phyloP scores from a whole-genome alignment of 2,329 filamentous ascomycete species.

The Arthrobotrys sinensis region DNA sequence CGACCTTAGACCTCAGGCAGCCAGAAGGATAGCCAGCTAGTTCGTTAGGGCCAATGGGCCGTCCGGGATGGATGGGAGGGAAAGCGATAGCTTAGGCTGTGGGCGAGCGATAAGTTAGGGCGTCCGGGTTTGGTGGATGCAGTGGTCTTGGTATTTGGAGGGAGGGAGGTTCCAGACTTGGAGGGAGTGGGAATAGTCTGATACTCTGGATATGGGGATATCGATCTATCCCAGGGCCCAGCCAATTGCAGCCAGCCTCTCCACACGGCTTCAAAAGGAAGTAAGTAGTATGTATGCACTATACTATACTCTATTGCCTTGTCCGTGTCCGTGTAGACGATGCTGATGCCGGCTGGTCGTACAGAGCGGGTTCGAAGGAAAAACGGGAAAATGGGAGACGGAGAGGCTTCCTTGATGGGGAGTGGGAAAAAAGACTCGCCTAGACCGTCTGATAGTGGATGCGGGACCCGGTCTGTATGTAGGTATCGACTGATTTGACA shows the following conservation, averaged over 20 bases:
- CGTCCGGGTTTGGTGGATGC: background rate
- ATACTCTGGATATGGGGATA: background rate
- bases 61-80: conserved; percentile 31
- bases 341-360: conserved; percentile 29
- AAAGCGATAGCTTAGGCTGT: conserved; percentile 18
- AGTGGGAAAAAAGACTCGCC: conserved; percentile 53
- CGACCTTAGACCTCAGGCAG: conserved; percentile 9
- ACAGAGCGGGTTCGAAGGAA: conserved; percentile 20
- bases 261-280: background rate
- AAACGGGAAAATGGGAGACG: conserved; percentile 18
- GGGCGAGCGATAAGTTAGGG: conserved; percentile 19
- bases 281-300: background rate
- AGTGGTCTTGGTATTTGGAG: conserved; percentile 17
- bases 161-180: conserved; percentile 22
- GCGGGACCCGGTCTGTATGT: background rate
- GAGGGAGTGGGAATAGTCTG: background rate
- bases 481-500: conserved; percentile 7
- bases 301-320: background rate
- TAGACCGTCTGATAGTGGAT: conserved; percentile 28
- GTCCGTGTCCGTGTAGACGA: background rate
- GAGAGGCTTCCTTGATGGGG: background rate
- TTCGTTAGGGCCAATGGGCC: conserved; percentile 41
- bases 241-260: conserved; percentile 19
- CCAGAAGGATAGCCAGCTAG: conserved; percentile 4
- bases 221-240: background rate